Conservation (phyloP, 1,284 basidiomycete species). For the Lentinus polychrous region DNA sequence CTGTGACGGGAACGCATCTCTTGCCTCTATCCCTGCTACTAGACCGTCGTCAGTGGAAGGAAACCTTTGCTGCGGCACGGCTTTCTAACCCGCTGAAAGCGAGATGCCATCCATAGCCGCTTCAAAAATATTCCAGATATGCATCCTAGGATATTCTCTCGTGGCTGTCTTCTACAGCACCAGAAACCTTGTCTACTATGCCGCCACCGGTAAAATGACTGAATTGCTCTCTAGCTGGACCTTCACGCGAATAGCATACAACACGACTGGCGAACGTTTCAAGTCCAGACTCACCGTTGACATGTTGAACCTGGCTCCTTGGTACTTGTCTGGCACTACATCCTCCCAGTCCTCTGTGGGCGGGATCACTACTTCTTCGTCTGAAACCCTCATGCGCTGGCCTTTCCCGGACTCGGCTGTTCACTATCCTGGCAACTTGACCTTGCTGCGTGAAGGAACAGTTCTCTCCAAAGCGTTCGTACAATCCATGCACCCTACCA, state of each 20-base stretch:
- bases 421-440: background rate
- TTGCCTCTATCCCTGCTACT: too few species aligned
- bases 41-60: too few species aligned
- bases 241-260: too few species aligned
- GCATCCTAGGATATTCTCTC: slow-evolving; percentile 6
- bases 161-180: slow-evolving; percentile 12
- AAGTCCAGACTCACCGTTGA: background rate
- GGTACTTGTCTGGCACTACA: background rate
- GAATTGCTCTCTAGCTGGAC: background rate
- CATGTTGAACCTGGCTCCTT: background rate
- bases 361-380: background rate
- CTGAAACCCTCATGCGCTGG: background rate
- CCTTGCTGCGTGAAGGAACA: slow-evolving; percentile 18
- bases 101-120: too few species aligned
- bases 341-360: too few species aligned
- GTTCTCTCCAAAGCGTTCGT: slow-evolving; percentile 61
- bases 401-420: background rate
- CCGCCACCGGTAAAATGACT: background rate
- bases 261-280: background rate
- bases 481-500: slow-evolving; percentile 59
- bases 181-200: background rate
- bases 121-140: slow-evolving; percentile 9
- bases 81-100: too few species aligned
- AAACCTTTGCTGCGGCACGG: too few species aligned
- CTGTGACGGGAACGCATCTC: too few species aligned